phyloP scores from a whole-genome alignment of 2,329 filamentous ascomycete genomes.

The Alternaria tenuissima region DNA sequence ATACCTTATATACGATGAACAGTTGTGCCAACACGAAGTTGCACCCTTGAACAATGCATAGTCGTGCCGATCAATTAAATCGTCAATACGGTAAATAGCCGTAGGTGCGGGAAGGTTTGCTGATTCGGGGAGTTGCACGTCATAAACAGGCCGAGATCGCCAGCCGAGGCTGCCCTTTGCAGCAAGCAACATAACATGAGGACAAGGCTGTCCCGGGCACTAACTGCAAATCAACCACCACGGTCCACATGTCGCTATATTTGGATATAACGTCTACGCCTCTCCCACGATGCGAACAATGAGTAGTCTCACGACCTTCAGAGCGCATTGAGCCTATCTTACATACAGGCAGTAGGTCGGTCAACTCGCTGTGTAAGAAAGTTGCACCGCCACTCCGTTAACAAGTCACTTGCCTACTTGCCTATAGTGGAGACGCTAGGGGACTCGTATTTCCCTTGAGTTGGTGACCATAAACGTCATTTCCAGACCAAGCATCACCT shows the following conservation, averaged over 20 bases:
- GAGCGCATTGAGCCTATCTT: background rate
- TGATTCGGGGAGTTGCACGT: slow-evolving; percentile 2
- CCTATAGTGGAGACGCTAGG: background rate
- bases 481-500: background rate
- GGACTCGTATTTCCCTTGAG: background rate
- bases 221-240: background rate
- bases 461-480: slow-evolving; percentile 1
- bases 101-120: slow-evolving; percentile 1
- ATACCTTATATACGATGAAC: background rate
- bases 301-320: background rate
- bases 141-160: slow-evolving; percentile 6
- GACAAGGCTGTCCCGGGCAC: background rate
- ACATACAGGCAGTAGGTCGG: background rate
- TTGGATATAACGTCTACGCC: background rate
- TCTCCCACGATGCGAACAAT: background rate
- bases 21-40: background rate
- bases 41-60: background rate
- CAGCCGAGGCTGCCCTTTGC: slow-evolving; percentile 2
- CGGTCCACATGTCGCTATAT: background rate
- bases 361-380: background rate
- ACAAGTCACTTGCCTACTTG: background rate
- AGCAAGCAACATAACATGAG: background rate
- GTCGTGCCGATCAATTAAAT: slow-evolving; percentile 7
- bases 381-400: background rate
- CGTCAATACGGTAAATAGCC: slow-evolving; percentile 1